Conservation (phyloP, 2,329 filamentous ascomycete species). For the Cordyceps cateniannulata region DNA sequence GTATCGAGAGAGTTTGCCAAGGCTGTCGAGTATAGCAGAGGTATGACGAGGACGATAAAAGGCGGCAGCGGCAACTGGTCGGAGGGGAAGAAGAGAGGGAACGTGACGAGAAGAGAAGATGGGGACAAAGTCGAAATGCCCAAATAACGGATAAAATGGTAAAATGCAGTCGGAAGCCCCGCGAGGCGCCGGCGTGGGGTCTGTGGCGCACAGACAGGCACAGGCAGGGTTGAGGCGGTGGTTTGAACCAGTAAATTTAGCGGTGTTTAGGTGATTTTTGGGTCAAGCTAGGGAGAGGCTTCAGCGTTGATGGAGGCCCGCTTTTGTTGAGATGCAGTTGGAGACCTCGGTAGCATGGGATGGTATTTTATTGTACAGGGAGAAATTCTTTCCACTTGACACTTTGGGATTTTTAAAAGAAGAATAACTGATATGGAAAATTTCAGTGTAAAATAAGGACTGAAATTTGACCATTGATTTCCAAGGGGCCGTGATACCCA, state of each 20-base stretch:
- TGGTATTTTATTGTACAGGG: background rate
- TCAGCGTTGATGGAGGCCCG: background rate
- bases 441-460: too few species aligned
- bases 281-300: background rate
- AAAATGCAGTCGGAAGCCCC: slow-evolving; percentile 9
- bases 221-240: background rate
- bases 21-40: background rate
- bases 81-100: slow-evolving; percentile 1
- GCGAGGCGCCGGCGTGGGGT: slow-evolving; percentile 12
- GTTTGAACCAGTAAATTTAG: background rate
- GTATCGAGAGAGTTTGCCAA: background rate
- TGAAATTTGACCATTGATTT: too few species aligned
- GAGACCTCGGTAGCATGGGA: background rate
- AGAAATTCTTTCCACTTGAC: too few species aligned
- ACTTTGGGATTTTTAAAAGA: background rate
- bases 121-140: background rate
- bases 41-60: background rate
- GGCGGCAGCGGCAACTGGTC: background rate
- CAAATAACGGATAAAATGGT: background rate
- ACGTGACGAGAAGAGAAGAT: slow-evolving; percentile 7
- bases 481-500: too few species aligned
- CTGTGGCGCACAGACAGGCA: background rate
- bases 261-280: background rate
- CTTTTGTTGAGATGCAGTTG: slow-evolving; percentile 1
- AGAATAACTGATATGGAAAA: background rate